Base-by-base conservation (phyloP, 352 stramenopile species). In the Globisporangium ultimum region DNA sequence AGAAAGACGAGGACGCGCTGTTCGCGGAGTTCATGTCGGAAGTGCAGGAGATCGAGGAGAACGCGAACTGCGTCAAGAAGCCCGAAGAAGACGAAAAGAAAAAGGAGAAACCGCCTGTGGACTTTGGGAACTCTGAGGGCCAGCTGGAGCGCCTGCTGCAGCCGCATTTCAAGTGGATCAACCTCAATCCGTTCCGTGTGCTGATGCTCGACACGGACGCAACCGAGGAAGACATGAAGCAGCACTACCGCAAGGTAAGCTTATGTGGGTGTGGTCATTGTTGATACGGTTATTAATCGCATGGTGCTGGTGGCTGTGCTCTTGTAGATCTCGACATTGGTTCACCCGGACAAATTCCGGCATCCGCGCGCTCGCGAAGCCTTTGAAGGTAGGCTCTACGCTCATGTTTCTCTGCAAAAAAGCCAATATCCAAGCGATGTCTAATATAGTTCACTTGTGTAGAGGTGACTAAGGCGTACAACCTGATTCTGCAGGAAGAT, bases 191-290 rank as follows among this genome's bases (percentile, higher is more conserved):
- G 8, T 96, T 89, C 58, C 67, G 84, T 43, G 88, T 96, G 32
- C 71, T 96, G 21, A 95, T 96, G 88, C 75, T 96, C 41, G 80
- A 94, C 38, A 84, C 73, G 20, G 86, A 93, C 45, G 88, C 88
- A 4, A 88, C 81, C 1, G 84, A 95, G 24, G 88, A 96, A 41
- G 84, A 96, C 43, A 95, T 96, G 78, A 94, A 94, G 64, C 86
- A 95, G 72, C 86, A 94, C 70, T 96, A 96, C 46, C 78, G 86
- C 52, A 96, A 96, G 73, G 84, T 89, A 50, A 3, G 41, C 20
- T 2, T 32, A 32, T 32, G 24, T 5, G 24, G 24, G 24, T 32
- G 24, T 32, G 24, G 5, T 2, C 24, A 32, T 5, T 32, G 24
- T 32, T 32, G 24, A 32, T 32, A 32, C 24, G 24, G 24, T 32